phyloP scores from a whole-genome alignment of 257 asterid genomes.

The Nicotiana noctiflora region DNA sequence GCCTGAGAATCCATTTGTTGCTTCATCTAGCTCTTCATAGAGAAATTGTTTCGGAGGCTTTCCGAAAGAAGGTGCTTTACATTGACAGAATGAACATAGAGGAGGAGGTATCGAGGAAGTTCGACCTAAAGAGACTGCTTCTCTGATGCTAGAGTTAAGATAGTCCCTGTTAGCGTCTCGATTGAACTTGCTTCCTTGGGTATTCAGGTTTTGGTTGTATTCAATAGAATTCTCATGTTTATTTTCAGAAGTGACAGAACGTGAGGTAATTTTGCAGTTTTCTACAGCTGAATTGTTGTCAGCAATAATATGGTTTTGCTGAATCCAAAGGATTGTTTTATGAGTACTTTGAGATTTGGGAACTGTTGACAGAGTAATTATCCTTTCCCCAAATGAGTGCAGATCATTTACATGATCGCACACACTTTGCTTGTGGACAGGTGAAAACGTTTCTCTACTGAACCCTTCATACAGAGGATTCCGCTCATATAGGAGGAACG shows the following conservation, averaged over 20 bases:
- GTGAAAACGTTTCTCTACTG: slow-evolving; percentile 23
- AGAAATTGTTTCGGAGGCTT: slow-evolving; percentile 69
- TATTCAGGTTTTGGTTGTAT: slow-evolving; percentile 10
- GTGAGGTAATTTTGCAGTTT: slow-evolving; percentile 23
- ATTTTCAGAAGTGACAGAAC: slow-evolving; percentile 10
- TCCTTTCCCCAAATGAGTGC: slow-evolving; percentile 26
- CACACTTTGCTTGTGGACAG: slow-evolving; percentile 14
- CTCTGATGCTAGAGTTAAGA: slow-evolving; percentile 56
- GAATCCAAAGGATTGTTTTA: slow-evolving; percentile 30
- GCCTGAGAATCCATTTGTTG: slow-evolving; percentile 63
- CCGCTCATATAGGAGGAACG: slow-evolving; percentile 52
- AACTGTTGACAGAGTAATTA: slow-evolving; percentile 21
- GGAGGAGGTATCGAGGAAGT: slow-evolving; percentile 72
- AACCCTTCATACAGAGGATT: slow-evolving; percentile 68
- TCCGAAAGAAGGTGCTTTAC: slow-evolving; percentile 78
- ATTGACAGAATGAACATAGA: slow-evolving; percentile 64
- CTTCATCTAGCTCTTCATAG: slow-evolving; percentile 63
- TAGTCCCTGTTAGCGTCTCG: slow-evolving; percentile 25
- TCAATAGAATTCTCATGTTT: slow-evolving; percentile 13
- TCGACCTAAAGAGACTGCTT: slow-evolving; percentile 59
- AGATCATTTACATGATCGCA: slow-evolving; percentile 14
- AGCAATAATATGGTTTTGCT: slow-evolving; percentile 34
- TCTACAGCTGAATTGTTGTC: slow-evolving; percentile 18
- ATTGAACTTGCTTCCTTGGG: slow-evolving; percentile 10
- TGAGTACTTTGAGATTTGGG: slow-evolving; percentile 30